Evolutionary conservation across 192 early-diverging fungal genomes (phyloP).

Genomic region (Coemansia reversa): DNA sequence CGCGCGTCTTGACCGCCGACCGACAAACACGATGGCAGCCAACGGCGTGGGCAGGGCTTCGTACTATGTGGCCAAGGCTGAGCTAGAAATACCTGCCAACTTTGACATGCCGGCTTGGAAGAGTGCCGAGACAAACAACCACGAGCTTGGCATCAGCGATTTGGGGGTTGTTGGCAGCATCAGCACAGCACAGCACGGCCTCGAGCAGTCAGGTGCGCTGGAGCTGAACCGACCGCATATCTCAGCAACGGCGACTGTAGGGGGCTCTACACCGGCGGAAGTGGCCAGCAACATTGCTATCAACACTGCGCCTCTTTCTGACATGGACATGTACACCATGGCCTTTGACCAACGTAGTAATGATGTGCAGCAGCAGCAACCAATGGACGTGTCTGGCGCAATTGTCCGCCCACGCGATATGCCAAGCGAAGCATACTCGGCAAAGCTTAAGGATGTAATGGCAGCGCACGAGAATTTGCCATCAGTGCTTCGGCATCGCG

Average conservation of each 20-base stretch:
- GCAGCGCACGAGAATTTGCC: slow-evolving; percentile 63
- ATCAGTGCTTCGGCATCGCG: slow-evolving; percentile 66
- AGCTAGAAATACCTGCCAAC: slow-evolving; percentile 43
- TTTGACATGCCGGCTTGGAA: slow-evolving; percentile 28
- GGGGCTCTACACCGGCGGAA: not conserved
- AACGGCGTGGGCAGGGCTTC: slow-evolving; percentile 22
- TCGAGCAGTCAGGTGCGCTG: slow-evolving; percentile 5
- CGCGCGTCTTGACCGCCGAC: slow-evolving; percentile 26
- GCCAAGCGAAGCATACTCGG: slow-evolving; percentile 27
- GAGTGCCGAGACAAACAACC: not conserved
- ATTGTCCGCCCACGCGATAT: slow-evolving; percentile 30
- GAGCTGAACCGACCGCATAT: not conserved
- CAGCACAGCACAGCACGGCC: too few species aligned
- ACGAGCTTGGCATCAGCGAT: slow-evolving; percentile 1
- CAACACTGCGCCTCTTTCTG: slow-evolving; percentile 1
- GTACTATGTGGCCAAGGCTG: slow-evolving; percentile 32
- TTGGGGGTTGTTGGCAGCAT: not conserved
- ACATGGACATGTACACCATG: slow-evolving; percentile 6
- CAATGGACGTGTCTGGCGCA: slow-evolving; percentile 7
- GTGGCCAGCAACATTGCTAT: not conserved
- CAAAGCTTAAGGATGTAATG: slow-evolving; percentile 42
- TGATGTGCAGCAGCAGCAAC: not conserved
- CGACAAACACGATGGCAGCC: slow-evolving; percentile 2
- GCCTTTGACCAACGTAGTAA: slow-evolving; percentile 6
- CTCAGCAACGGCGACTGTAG: not conserved